phyloP scores from a whole-genome alignment of 352 stramenopile species.

The Peronospora tabacina region DNA sequence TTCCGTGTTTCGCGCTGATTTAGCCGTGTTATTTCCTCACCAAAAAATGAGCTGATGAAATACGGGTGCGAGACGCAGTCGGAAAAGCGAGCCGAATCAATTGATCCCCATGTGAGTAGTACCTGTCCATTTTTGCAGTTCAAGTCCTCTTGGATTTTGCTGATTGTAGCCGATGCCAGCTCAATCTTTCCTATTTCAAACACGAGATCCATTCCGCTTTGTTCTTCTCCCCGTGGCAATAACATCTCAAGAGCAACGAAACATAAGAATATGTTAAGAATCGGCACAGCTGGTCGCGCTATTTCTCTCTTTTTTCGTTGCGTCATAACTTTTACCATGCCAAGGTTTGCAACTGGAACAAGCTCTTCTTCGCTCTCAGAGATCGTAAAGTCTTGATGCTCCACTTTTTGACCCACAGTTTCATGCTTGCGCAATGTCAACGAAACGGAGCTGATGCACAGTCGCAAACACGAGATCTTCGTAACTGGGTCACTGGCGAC shows the following conservation, averaged over 20 bases:
- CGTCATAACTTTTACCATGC: slow-evolving; percentile 57
- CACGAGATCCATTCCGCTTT: slow-evolving; percentile 39
- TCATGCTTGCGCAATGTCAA: slow-evolving; percentile 64
- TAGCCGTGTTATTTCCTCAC: slow-evolving; percentile 38
- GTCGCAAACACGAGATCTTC: slow-evolving; percentile 38
- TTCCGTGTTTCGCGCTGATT: slow-evolving; percentile 45
- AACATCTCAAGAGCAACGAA: slow-evolving; percentile 50
- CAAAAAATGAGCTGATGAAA: slow-evolving; percentile 65
- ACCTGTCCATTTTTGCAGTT: slow-evolving; percentile 29
- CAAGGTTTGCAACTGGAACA: slow-evolving; percentile 76
- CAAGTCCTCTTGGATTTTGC: slow-evolving; percentile 20
- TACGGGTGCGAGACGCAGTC: slow-evolving; percentile 70
- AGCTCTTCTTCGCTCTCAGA: slow-evolving; percentile 36
- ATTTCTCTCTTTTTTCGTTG: slow-evolving; percentile 37
- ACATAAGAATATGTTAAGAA: slow-evolving; percentile 44
- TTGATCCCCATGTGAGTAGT: slow-evolving; percentile 40
- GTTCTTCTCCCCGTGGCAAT: slow-evolving; percentile 23
- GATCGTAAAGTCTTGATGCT: slow-evolving; percentile 13
- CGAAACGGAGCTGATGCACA: slow-evolving; percentile 48
- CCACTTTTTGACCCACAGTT: slow-evolving; percentile 10
- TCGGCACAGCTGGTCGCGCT: slow-evolving; percentile 48
- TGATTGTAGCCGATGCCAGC: slow-evolving; percentile 30
- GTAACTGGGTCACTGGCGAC: slow-evolving; percentile 14
- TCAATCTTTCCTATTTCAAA: slow-evolving; percentile 68
- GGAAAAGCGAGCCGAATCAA: slow-evolving; percentile 33